Conservation (phyloP, 2,329 filamentous ascomycete genomes). For the Talaromyces sp. region DNA sequence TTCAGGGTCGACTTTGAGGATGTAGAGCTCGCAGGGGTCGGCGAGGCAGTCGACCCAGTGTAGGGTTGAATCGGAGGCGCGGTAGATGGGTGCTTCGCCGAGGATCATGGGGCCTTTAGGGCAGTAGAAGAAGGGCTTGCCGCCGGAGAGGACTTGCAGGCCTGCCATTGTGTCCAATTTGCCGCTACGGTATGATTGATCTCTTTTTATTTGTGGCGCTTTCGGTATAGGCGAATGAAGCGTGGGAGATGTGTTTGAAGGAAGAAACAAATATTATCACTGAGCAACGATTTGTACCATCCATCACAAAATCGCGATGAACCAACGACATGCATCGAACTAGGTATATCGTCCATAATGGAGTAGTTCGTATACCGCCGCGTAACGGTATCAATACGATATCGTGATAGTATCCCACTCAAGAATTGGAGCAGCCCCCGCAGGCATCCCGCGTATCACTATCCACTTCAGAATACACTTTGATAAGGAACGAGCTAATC, state of each 20-base stretch:
- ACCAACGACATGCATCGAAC: not conserved
- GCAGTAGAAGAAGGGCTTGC: constrained; percentile 22
- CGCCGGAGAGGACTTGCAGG: constrained; percentile 20
- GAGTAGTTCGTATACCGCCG: not conserved
- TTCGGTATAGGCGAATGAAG: too few species aligned
- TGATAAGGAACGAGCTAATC: not conserved
- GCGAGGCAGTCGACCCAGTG: constrained; percentile 34
- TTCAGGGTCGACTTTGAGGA: constrained; percentile 32
- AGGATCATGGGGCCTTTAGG: constrained; percentile 26
- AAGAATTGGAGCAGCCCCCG: not conserved
- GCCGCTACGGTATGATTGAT: not conserved
- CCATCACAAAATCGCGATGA: not conserved
- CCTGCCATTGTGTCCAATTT: constrained; percentile 5
- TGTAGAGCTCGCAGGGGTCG: constrained; percentile 32
- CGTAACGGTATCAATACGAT: not conserved
- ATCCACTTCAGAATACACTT: not conserved
- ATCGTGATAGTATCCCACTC: constrained; percentile 8
- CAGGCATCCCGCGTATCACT: not conserved
- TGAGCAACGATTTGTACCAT: not conserved
- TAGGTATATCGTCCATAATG: not conserved
- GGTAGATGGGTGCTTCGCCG: constrained; percentile 33
- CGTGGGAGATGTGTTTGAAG: not conserved
- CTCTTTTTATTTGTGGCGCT: too few species aligned
- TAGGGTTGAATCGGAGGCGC: constrained; percentile 30
- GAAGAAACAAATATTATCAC: not conserved